These are phyloP conservation scores for Didymella lethalis DNA, from an alignment of 2,329 filamentous ascomycete species.

Conservation along the genomic window DNA sequence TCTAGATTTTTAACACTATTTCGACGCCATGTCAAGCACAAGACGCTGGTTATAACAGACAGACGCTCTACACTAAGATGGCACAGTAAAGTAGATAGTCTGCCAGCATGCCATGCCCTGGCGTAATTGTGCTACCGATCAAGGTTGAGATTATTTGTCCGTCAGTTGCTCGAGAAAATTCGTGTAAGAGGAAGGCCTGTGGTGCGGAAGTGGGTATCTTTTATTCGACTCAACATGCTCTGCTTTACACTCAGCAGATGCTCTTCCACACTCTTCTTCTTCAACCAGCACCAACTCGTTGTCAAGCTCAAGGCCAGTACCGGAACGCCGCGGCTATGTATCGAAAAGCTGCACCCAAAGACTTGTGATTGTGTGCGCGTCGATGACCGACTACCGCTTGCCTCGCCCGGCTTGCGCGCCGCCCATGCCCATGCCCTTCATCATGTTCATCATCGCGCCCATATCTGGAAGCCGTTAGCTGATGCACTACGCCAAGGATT, in stretches of 20 bases:
- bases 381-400: slow-evolving; percentile 26
- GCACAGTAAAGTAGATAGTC: no score
- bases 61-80: no score
- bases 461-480: slow-evolving; percentile 31
- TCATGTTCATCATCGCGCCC: slow-evolving; percentile 49
- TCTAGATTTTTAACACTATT: no score
- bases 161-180: no score
- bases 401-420: slow-evolving; percentile 32
- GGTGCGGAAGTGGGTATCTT: slow-evolving; percentile 6
- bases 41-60: no score
- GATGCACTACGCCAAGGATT: no score
- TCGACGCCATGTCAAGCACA: no score
- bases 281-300: neutral
- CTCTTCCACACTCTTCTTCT: neutral
- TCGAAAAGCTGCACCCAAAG: slow-evolving; percentile 17
- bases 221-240: neutral
- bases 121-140: no score
- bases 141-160: no score
- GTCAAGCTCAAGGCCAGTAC: neutral
- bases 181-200: no score
- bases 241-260: neutral
- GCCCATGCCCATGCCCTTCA: slow-evolving; percentile 43
- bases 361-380: neutral
- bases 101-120: no score
- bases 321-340: slow-evolving; percentile 45